phyloP scores from a whole-genome alignment of 2,329 filamentous ascomycete genomes.

The Claviceps cyperi region DNA sequence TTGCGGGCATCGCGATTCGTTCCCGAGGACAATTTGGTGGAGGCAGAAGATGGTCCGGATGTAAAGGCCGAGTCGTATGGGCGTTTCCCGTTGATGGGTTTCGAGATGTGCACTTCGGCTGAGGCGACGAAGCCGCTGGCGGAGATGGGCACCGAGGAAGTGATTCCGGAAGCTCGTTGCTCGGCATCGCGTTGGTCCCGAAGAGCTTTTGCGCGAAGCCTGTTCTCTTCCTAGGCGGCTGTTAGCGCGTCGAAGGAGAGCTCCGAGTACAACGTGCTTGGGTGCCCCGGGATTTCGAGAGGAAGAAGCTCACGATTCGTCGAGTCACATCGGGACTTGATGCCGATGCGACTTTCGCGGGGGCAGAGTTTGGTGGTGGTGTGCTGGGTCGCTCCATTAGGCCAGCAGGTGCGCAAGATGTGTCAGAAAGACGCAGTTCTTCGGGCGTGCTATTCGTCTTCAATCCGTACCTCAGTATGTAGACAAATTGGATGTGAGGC shows the following conservation, averaged over 20 bases:
- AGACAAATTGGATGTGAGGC: no score
- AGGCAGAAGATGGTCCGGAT: conserved; percentile 9
- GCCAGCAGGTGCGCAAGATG: not conserved
- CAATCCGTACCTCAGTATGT: no score
- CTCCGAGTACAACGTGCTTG: not conserved
- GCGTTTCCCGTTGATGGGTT: conserved; percentile 45
- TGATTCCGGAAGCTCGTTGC: conserved; percentile 28
- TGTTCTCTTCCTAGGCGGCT: conserved; percentile 60
- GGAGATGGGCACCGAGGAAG: conserved; percentile 30
- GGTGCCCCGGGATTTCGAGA: not conserved
- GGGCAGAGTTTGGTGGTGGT: conserved; percentile 17
- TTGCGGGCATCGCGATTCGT: conserved; percentile 56
- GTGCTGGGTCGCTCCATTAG: conserved; percentile 34
- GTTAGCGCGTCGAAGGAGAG: conserved; percentile 5
- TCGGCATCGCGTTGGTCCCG: conserved; percentile 59
- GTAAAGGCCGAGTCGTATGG: conserved; percentile 47
- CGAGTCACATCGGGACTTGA: conserved; percentile 40
- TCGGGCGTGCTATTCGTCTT: no score
- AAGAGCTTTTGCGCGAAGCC: conserved; percentile 77
- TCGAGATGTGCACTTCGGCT: conserved; percentile 42
- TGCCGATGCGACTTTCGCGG: conserved; percentile 25
- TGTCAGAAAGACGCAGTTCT: not conserved
- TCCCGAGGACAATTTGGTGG: conserved; percentile 24
- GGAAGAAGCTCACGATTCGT: conserved; percentile 30
- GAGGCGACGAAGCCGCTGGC: conserved; percentile 60